Base-by-base conservation (phyloP, 805 yeast species). In the Starmerella geochares region DNA sequence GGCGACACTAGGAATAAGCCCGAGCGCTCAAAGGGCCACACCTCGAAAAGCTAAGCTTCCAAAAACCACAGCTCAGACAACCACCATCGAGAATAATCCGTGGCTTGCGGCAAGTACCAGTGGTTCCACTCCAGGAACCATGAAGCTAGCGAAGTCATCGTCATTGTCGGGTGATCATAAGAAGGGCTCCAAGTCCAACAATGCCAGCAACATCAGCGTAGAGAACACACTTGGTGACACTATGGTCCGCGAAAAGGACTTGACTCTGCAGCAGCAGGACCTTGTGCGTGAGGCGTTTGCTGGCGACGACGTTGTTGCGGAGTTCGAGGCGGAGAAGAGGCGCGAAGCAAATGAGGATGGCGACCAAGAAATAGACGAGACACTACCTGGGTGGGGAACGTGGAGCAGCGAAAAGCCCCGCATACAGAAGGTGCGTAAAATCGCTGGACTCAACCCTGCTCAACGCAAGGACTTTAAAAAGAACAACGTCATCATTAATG, bases 371-470 rank as follows among this genome's bases (percentile, higher is more conserved):
- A 81, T 83, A 51, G 95, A 88, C 63, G 68, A 83, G 43, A 82
- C 95, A 0, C 67, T 88, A 47, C 97, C 96, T 3, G 98, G 98
- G 1, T 92, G 97, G 96, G 97, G 97, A 43, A 84, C 83, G 39
- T 92, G 98, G 98, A 83, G 90, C 10, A 96, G 96, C 33, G 78
- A 76, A 9, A 51, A 62, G 57, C 69, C 64, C 53, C 74, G 75
- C 62, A 79, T 77, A 63, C 76, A 78, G 62, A 82, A 79, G 63
- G 72, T 81, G 31, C 78, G 83, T 59, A 84, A 78, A 56, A 71
- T 85, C 24, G 78, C 81, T 60, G 97, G 98, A 43, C 80, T 87
- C 45, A 81, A 77, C 33, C 73, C 75, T 53, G 79, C 83, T 58
- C 78, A 80, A 63, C 79, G 98, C 66, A 75, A 73, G 64, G 97